These are phyloP conservation scores for Myriosclerotinia curreyana DNA, from an alignment of 2,329 filamentous ascomycete species.

Conservation along the genomic window DNA sequence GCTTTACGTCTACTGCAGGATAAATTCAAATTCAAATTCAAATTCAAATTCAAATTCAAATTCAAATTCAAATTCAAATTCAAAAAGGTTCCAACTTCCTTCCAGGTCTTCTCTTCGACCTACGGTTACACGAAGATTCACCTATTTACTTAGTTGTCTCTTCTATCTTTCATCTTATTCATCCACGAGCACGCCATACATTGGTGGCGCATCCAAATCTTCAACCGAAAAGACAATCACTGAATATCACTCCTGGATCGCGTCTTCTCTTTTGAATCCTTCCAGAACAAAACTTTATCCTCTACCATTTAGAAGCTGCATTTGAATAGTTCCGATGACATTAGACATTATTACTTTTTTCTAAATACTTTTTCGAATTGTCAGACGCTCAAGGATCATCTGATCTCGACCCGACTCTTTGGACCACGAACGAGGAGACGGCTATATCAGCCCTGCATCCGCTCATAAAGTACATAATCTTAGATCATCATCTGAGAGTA, in stretches of 20 bases:
- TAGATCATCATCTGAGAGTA: conserved; percentile 13
- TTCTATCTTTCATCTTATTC: conserved; percentile 21
- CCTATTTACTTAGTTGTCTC: background rate
- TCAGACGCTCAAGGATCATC: conserved; percentile 9
- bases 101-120: background rate
- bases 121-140: conserved; percentile 7
- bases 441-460: conserved; percentile 21
- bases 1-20: conserved; percentile 1
- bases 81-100: conserved; percentile 5
- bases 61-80: conserved; percentile 9
- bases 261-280: conserved; percentile 15
- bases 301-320: conserved; percentile 7
- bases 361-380: background rate
- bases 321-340: conserved; percentile 9
- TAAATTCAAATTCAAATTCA: conserved; percentile 5
- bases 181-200: conserved; percentile 22
- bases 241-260: conserved; percentile 17
- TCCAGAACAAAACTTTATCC: conserved; percentile 11
- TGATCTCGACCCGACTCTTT: background rate
- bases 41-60: conserved; percentile 6
- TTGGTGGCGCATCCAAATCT: conserved; percentile 17
- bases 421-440: conserved; percentile 10
- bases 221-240: conserved; percentile 14
- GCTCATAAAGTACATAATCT: conserved; percentile 14
- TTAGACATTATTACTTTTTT: conserved; percentile 11